A percentile compares a stretch with the other conserved stretches of the same genome.
phyloP scores from a whole-genome alignment of 1,284 basidiomycete genomes.

The Lentinula novae-zelandiae region DNA sequence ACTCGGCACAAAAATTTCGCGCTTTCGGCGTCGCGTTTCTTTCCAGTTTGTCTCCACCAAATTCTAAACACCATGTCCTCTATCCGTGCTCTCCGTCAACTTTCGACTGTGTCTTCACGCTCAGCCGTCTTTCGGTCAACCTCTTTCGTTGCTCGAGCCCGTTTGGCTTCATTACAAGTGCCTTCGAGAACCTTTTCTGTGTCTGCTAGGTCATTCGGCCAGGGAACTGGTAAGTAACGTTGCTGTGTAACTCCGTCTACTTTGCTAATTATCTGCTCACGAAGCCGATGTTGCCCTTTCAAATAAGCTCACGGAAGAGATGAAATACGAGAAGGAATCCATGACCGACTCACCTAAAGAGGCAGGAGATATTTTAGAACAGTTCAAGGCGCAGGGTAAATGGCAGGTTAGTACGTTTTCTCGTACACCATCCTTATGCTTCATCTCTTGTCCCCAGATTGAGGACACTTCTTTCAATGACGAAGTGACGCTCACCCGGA shows the following conservation, averaged over 20 bases:
- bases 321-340: conserved; percentile 82
- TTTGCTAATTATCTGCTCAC: neutral
- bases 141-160: conserved; percentile 16
- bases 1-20: neutral
- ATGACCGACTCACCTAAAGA: conserved; percentile 33
- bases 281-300: conserved; percentile 72
- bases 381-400: conserved; percentile 71
- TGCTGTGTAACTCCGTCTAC: conserved; percentile 7
- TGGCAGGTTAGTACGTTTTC: conserved; percentile 59
- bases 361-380: conserved; percentile 81
- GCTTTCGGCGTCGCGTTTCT: neutral
- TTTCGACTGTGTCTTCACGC: conserved; percentile 28
- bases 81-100: conserved; percentile 40
- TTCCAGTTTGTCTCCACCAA: neutral
- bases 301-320: conserved; percentile 78
- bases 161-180: conserved; percentile 14
- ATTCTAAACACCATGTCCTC: conserved; percentile 33
- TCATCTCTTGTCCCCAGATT: conserved; percentile 44
- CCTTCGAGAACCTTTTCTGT: conserved; percentile 50
- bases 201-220: conserved; percentile 49
- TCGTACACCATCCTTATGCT: neutral
- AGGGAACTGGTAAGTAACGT: conserved; percentile 55
- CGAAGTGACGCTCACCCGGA: conserved; percentile 78
- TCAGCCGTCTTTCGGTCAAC: conserved; percentile 21
- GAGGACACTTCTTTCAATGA: conserved; percentile 74